Base-by-base conservation (phyloP, 2,329 filamentous ascomycete genomes). In the Fusarium bulbicola region DNA sequence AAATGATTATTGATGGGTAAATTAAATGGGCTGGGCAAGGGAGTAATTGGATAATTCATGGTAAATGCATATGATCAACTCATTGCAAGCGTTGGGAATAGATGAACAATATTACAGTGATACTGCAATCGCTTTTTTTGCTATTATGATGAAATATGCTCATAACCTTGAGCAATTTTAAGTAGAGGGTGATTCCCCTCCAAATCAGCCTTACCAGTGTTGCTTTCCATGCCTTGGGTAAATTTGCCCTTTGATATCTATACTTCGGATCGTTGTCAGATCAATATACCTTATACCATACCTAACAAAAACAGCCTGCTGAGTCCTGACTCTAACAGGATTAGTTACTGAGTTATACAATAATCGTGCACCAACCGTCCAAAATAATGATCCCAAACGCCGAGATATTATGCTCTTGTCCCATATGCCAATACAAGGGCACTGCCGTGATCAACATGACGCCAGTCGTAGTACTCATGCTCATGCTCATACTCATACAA, bases 381-480 rank as follows among this genome's bases (percentile, higher is more conserved):
- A 47, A 49, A 39, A 37, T 54, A 7, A 28, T 11, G 36, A 46
- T 54, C 36, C 53, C 54, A 66, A 70, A 70, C 66, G 59, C 66
- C 66, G 40, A 49, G 67, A 36, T 40, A 54, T 57, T 36, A 42
- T 57, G 46, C 50, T 52, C 26, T 42, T 63, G 50, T 52, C 39
- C 68, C 39, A 34, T 66, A 30, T 69, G 28, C 54, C 65, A 64
- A 66, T 59, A 49, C 59, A 66, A 32, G 47, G 28, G 32, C 34
- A 36, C 37, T 59, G 26, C 59, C 65, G 26, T 59, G 24, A 68
- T n/a, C 58, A 68, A 68, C 49, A 53, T 15, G 28, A 58, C 66
- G 66, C 66, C 70, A 30, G 54, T 57, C 50, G 45, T 70, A 2
- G 47, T 39, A 66, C 47, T 58, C 52, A 34, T 66, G 36, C 63